phyloP scores from a whole-genome alignment of 108 stramenopile genomes.

The Aurantiochytrium sp. region DNA sequence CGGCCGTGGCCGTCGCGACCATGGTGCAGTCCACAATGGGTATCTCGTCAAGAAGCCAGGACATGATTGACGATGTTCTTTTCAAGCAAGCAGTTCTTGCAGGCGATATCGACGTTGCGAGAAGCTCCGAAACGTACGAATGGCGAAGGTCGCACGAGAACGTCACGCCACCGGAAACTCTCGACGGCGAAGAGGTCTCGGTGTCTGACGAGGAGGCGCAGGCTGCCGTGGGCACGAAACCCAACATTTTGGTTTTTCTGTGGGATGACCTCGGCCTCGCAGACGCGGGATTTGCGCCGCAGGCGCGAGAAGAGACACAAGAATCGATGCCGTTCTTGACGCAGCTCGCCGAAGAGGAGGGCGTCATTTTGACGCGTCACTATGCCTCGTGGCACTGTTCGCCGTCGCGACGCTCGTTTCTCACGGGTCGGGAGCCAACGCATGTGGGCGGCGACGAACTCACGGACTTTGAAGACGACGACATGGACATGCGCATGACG shows the following conservation, averaged over 20 bases:
- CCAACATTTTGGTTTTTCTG: neutral
- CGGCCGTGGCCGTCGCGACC: no score
- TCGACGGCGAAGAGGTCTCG: neutral
- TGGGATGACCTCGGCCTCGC: neutral
- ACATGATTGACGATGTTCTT: neutral
- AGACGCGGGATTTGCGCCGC: neutral
- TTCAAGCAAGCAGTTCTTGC: neutral
- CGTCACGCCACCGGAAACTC: neutral
- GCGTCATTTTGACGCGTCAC: neutral
- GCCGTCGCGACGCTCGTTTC: neutral
- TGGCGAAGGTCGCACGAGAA: neutral
- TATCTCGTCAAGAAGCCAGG: neutral
- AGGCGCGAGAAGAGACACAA: neutral
- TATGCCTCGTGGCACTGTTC: slow-evolving; percentile 5
- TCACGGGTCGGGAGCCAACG: neutral
- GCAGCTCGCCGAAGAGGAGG: neutral
- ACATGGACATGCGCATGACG: neutral
- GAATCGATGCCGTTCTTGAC: neutral
- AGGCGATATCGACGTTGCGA: slow-evolving; percentile 26
- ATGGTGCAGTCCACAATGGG: neutral
- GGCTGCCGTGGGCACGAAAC: neutral
- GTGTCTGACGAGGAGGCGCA: neutral
- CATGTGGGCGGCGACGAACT: neutral
- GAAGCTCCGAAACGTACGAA: neutral
- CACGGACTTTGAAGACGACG: slow-evolving; percentile 3